These are phyloP conservation scores for Cercospora janseana DNA, from an alignment of 2,329 filamentous ascomycete species.

Conservation along the genomic window DNA sequence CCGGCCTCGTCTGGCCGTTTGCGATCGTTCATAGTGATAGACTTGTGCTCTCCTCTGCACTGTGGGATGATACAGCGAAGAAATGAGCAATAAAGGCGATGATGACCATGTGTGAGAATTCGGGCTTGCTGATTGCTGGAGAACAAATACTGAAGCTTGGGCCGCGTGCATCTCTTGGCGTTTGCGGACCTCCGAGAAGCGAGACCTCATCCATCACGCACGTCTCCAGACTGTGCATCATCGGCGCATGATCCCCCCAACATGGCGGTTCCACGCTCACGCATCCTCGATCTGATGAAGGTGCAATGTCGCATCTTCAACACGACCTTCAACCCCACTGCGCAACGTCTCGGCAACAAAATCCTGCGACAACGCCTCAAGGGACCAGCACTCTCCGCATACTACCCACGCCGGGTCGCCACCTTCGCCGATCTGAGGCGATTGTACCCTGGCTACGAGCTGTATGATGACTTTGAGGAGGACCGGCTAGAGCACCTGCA, in stretches of 20 bases:
- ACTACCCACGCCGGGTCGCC: slow-evolving; percentile 77
- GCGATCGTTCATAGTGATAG: slow-evolving; percentile 19
- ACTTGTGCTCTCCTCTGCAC: slow-evolving; percentile 35
- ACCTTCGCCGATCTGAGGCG: slow-evolving; percentile 72
- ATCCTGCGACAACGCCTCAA: slow-evolving; percentile 82
- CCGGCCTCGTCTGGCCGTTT: slow-evolving; percentile 24
- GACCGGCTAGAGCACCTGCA: slow-evolving; percentile 72
- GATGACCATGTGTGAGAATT: slow-evolving; percentile 1
- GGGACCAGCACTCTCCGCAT: slow-evolving; percentile 78
- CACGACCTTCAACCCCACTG: slow-evolving; percentile 83
- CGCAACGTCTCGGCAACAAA: slow-evolving; percentile 82
- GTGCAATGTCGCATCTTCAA: slow-evolving; percentile 92
- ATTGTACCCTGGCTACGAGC: slow-evolving; percentile 65
- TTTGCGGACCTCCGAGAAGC: neutral
- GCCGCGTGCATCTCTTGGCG: slow-evolving; percentile 1
- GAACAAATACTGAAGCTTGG: too few relatives aligned
- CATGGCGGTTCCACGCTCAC: slow-evolving; percentile 54
- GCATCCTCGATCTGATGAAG: slow-evolving; percentile 72
- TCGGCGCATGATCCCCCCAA: slow-evolving; percentile 18
- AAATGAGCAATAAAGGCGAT: slow-evolving; percentile 33
- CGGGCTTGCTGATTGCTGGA: too few relatives aligned
- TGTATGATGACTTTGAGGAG: slow-evolving; percentile 73
- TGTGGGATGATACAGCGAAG: slow-evolving; percentile 35
- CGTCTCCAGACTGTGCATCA: neutral
- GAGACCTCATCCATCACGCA: neutral